These are phyloP conservation scores for Eustoma russellianum DNA, from an alignment of 257 asterid species.

Conservation along the genomic window DNA sequence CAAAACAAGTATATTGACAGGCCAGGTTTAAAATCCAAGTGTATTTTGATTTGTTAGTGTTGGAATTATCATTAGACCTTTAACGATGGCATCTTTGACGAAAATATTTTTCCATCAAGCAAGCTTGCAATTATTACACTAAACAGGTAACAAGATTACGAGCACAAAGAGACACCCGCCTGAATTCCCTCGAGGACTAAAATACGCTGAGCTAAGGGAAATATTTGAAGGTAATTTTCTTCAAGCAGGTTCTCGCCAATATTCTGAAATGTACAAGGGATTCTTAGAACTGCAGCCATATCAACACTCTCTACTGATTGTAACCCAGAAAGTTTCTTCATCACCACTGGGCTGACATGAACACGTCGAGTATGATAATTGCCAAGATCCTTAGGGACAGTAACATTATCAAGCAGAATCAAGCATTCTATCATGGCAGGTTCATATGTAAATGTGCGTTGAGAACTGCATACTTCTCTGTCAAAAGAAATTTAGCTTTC, in stretches of 20 bases:
- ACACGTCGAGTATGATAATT: conserved; percentile 23
- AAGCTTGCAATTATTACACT: too few relatives aligned
- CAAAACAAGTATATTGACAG: too few relatives aligned
- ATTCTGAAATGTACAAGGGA: conserved; percentile 57
- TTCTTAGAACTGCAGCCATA: conserved; percentile 61
- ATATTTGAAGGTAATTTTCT: conserved; percentile 35
- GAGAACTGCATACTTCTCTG: conserved; percentile 70
- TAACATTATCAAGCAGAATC: conserved; percentile 50
- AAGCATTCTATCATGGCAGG: conserved; percentile 51
- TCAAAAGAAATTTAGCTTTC: background rate
- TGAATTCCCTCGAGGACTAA: conserved; percentile 93
- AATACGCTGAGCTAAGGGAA: conserved; percentile 51
- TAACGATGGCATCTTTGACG: too few relatives aligned
- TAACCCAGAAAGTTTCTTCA: conserved; percentile 73
- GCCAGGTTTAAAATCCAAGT: too few relatives aligned
- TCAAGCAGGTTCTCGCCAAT: conserved; percentile 21
- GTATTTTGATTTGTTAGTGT: too few relatives aligned
- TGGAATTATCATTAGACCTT: too few relatives aligned
- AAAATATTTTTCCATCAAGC: too few relatives aligned
- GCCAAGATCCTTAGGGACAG: conserved; percentile 49
- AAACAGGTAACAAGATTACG: too few relatives aligned
- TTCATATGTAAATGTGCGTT: conserved; percentile 22
- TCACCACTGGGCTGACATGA: conserved; percentile 54
- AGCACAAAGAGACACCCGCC: conserved; percentile 29
- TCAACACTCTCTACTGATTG: conserved; percentile 71